Evolutionary conservation across 2,329 filamentous ascomycete species (phyloP).

Genomic region (Alternaria burnsii): DNA sequence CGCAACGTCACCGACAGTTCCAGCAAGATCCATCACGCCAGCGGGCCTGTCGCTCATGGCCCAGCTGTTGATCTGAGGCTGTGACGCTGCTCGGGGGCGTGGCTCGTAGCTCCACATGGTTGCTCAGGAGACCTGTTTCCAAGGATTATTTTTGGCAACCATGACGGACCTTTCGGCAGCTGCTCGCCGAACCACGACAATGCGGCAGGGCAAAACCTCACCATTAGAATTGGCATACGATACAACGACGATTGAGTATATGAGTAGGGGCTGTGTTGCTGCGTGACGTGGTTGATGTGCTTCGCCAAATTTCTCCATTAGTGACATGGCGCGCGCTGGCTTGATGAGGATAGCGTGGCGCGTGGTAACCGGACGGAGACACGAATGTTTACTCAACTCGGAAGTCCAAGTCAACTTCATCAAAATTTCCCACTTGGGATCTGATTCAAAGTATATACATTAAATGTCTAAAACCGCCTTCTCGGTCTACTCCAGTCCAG

Average conservation of each 20-base stretch:
- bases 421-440: not conserved
- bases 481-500: conserved; percentile 11
- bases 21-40: conserved; percentile 4
- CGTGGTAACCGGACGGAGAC: not conserved
- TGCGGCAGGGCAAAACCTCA: not conserved
- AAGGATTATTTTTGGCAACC: conserved; percentile 25
- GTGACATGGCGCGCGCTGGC: not conserved
- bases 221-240: not conserved
- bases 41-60: conserved; percentile 1
- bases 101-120: conserved; percentile 27
- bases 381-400: not conserved
- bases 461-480: not conserved
- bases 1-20: conserved; percentile 17
- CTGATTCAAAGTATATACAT: conserved; percentile 9
- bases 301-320: not conserved
- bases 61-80: conserved; percentile 18
- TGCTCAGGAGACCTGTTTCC: conserved; percentile 23
- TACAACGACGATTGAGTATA: not conserved
- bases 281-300: not conserved
- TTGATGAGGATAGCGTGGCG: conserved; percentile 1
- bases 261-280: not conserved
- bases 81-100: conserved; percentile 10
- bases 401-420: not conserved
- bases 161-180: conserved; percentile 17
- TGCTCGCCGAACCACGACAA: not conserved